These are phyloP conservation scores for Hypoxylon sp. DNA, from an alignment of 2,329 filamentous ascomycete species.

Conservation along the genomic window DNA sequence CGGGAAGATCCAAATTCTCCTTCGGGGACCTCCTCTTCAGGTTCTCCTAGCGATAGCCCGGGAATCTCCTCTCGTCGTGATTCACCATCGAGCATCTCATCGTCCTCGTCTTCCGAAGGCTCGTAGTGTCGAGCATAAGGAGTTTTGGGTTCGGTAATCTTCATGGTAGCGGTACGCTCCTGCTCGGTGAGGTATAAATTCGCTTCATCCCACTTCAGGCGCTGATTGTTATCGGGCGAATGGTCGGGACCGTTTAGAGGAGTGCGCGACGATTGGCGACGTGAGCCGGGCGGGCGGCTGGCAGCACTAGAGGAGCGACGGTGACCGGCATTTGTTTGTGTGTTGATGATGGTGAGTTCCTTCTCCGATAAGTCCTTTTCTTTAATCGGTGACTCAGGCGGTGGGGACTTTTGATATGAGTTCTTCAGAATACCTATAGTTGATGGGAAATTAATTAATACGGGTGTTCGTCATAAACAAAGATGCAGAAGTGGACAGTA, in stretches of 20 bases:
- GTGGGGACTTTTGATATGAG: constrained; percentile 76
- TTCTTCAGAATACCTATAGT: constrained; percentile 95
- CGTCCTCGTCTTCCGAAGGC: constrained; percentile 84
- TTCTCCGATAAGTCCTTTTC: constrained; percentile 77
- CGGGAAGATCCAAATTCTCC: constrained; percentile 56
- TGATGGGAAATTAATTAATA: constrained; percentile 25
- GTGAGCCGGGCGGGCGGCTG: constrained; percentile 74
- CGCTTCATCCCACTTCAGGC: constrained; percentile 98
- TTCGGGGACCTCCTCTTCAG: constrained; percentile 79
- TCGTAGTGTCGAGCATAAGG: constrained; percentile 95
- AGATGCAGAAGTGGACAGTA: constrained; percentile 4
- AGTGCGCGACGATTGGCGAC: constrained; percentile 75
- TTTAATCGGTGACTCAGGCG: constrained; percentile 66
- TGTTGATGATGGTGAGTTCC: constrained; percentile 94
- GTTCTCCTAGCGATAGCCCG: constrained; percentile 90
- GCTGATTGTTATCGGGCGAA: constrained; percentile 73
- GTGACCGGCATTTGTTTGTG: constrained; percentile 91
- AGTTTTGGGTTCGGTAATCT: constrained; percentile 98
- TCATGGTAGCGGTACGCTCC: constrained; percentile 96
- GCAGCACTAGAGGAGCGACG: constrained; percentile 85
- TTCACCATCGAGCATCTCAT: constrained; percentile 73
- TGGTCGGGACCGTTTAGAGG: constrained; percentile 62
- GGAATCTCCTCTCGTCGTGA: constrained; percentile 83
- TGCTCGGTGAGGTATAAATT: constrained; percentile 98
- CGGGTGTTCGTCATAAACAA: constrained; percentile 1